These are phyloP conservation scores for Cronartium ribicola DNA, from an alignment of 1,284 basidiomycete genomes.

Conservation along the genomic window DNA sequence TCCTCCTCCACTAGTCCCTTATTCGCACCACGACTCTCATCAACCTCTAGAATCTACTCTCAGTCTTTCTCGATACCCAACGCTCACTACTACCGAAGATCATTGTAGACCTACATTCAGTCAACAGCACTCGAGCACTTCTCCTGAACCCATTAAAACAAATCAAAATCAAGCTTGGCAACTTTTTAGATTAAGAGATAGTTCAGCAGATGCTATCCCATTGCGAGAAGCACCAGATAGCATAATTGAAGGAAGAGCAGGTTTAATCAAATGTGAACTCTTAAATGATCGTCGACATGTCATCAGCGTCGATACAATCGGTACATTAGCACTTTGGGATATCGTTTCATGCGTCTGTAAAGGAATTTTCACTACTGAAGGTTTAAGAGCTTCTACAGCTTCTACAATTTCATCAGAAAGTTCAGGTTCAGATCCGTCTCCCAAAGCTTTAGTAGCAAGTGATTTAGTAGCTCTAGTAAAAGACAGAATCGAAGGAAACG, in stretches of 20 bases:
- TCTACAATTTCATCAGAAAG: background rate
- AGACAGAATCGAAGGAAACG: slow-evolving; percentile 86
- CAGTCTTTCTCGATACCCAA: slow-evolving; percentile 10
- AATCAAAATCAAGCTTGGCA: slow-evolving; percentile 31
- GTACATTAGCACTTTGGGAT: slow-evolving; percentile 86
- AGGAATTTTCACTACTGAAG: slow-evolving; percentile 65
- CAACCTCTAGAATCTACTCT: slow-evolving; percentile 9
- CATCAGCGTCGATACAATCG: slow-evolving; percentile 79
- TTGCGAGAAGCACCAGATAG: slow-evolving; percentile 62
- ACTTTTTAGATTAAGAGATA: slow-evolving; percentile 69
- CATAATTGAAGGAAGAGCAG: slow-evolving; percentile 70
- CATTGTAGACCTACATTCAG: background rate
- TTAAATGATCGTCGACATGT: slow-evolving; percentile 89
- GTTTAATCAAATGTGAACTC: slow-evolving; percentile 64
- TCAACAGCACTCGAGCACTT: slow-evolving; percentile 1
- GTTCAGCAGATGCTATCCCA: slow-evolving; percentile 73
- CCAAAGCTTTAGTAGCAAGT: slow-evolving; percentile 44
- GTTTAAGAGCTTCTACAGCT: slow-evolving; percentile 55
- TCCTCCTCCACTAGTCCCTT: background rate
- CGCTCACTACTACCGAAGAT: background rate
- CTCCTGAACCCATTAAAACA: slow-evolving; percentile 8
- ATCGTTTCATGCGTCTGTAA: slow-evolving; percentile 72
- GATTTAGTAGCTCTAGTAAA: slow-evolving; percentile 82
- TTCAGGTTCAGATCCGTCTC: background rate
- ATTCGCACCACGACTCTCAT: slow-evolving; percentile 4